Evolutionary conservation across 2,329 filamentous ascomycete species (phyloP).

Genomic region (Pestalotiopsis sp.): DNA sequence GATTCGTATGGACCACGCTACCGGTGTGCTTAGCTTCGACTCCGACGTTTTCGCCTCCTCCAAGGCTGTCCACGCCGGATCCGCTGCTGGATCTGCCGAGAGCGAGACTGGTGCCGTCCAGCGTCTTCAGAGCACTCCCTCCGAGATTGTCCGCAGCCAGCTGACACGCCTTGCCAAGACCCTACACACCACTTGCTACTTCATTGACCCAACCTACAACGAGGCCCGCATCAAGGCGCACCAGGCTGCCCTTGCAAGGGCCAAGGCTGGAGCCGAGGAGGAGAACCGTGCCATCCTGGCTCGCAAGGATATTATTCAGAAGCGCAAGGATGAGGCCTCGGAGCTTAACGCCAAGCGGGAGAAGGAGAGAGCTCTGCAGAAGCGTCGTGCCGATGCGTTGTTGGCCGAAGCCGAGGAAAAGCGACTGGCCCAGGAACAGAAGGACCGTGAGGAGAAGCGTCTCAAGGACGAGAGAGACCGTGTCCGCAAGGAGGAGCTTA

Average conservation of each 20-base stretch:
- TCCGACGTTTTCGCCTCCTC: slow-evolving; percentile 97
- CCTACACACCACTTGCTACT: slow-evolving; percentile 91
- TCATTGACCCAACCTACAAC: slow-evolving; percentile 89
- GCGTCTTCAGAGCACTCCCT: slow-evolving; percentile 94
- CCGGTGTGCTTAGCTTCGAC: slow-evolving; percentile 94
- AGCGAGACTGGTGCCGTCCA: slow-evolving; percentile 83
- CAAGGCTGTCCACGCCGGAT: slow-evolving; percentile 86
- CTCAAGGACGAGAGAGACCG: slow-evolving; percentile 86
- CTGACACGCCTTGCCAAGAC: slow-evolving; percentile 89
- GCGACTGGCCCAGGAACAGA: slow-evolving; percentile 89
- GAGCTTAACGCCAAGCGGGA: slow-evolving; percentile 86
- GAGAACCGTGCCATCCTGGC: slow-evolving; percentile 86
- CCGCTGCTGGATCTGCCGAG: slow-evolving; percentile 84
- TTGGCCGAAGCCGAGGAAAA: slow-evolving; percentile 87
- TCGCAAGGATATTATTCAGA: slow-evolving; percentile 89
- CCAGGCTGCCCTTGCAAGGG: slow-evolving; percentile 77
- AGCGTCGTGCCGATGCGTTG: slow-evolving; percentile 83
- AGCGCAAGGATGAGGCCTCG: slow-evolving; percentile 95
- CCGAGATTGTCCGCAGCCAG: slow-evolving; percentile 95
- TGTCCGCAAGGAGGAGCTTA: slow-evolving; percentile 89
- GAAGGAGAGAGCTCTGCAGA: slow-evolving; percentile 88
- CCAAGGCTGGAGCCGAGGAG: slow-evolving; percentile 85
- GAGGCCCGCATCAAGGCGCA: slow-evolving; percentile 79
- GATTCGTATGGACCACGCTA: slow-evolving; percentile 94
- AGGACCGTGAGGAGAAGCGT: slow-evolving; percentile 84